Evolutionary conservation across 345 rosid genomes (phyloP).

Genomic region (Eucalyptus polybractea): DNA sequence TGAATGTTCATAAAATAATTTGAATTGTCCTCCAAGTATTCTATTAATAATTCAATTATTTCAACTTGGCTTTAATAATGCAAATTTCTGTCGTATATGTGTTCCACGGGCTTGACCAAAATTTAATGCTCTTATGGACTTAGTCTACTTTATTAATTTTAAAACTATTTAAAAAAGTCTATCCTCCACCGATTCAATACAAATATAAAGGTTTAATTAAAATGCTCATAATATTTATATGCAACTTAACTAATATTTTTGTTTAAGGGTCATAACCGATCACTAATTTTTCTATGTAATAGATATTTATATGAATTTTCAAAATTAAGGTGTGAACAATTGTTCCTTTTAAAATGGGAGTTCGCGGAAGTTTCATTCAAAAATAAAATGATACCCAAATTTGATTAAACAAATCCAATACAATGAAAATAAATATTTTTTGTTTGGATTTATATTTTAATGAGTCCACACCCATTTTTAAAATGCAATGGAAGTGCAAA

Average conservation of each 20-base stretch:
- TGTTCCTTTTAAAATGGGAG: accelerated
- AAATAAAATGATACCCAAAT: accelerated
- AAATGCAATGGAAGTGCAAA: neutral
- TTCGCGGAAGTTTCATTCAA: accelerated
- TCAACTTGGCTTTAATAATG: too few species aligned
- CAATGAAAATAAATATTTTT: neutral
- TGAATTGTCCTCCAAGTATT: too few species aligned
- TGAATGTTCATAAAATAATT: too few species aligned
- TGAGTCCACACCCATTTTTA: neutral
- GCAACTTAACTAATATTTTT: neutral
- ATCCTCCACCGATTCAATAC: neutral
- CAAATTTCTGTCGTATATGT: accelerated
- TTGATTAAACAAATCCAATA: too few species aligned
- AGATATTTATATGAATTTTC: accelerated
- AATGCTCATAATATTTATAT: neutral
- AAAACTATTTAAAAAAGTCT: too few species aligned
- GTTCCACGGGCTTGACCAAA: too few species aligned
- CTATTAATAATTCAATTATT: too few species aligned
- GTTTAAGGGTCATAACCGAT: accelerated
- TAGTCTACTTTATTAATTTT: too few species aligned
- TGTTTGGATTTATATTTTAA: too few species aligned
- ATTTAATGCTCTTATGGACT: too few species aligned
- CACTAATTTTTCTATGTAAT: too few species aligned
- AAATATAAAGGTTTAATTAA: too few species aligned
- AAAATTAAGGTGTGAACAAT: accelerated